Conservation (phyloP, 441 rosid genomes). For the Melastoma candidum region DNA sequence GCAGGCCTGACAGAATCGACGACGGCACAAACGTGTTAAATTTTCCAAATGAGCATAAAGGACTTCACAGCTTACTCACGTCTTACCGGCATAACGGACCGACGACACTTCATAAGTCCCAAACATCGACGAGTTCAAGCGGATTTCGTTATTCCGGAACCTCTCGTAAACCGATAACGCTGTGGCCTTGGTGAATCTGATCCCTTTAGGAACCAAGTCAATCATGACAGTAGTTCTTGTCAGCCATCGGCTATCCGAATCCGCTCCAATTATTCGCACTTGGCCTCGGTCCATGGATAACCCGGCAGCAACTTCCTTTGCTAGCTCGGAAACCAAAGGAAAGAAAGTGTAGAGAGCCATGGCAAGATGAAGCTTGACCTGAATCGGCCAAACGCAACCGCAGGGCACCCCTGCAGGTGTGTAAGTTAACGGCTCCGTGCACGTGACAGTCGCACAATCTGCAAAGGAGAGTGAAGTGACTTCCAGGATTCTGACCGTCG, state of each 20-base stretch:
- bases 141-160: constrained; percentile 40
- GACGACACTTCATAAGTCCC: constrained; percentile 50
- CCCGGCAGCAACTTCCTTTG: constrained; percentile 42
- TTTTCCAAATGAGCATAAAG: no score
- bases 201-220: constrained; percentile 41
- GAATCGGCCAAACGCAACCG: constrained; percentile 59
- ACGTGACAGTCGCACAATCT: constrained; percentile 41
- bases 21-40: no score
- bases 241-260: constrained; percentile 45
- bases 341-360: constrained; percentile 46
- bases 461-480: constrained; percentile 11
- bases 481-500: background rate
- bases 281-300: constrained; percentile 40
- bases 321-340: constrained; percentile 49
- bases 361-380: constrained; percentile 45
- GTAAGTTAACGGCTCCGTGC: constrained; percentile 47
- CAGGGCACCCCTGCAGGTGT: constrained; percentile 50
- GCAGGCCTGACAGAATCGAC: constrained; percentile 37
- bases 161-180: constrained; percentile 35
- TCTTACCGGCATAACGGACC: constrained; percentile 53
- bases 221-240: constrained; percentile 50
- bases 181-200: constrained; percentile 23
- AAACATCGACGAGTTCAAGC: constrained; percentile 33
- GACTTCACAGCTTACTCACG: background rate
- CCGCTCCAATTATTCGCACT: constrained; percentile 63